Conservation (phyloP, 768 basidiomycete genomes). For the Phaeotremella fagi region DNA sequence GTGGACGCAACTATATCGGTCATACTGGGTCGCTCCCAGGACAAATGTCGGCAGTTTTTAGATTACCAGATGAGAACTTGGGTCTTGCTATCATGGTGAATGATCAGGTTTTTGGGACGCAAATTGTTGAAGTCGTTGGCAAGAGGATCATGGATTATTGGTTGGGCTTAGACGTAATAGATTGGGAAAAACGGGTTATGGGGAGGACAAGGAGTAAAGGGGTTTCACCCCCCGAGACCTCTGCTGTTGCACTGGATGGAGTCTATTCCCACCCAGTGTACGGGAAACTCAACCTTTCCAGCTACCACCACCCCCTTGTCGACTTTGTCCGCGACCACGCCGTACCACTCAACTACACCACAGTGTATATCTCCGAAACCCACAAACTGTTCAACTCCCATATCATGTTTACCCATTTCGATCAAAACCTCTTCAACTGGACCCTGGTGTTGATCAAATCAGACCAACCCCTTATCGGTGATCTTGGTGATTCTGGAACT, state of each 20-base stretch:
- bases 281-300: constrained; percentile 5
- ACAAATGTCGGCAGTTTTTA: constrained; percentile 18
- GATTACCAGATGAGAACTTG: constrained; percentile 28
- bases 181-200: constrained; percentile 18
- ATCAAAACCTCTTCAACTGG: constrained; percentile 27
- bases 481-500: constrained; percentile 1
- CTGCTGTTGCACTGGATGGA: too few relatives aligned
- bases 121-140: background rate
- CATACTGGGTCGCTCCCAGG: constrained; percentile 39
- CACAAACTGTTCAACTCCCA: constrained; percentile 9
- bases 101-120: constrained; percentile 5
- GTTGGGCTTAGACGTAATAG: constrained; percentile 9
- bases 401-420: constrained; percentile 23
- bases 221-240: too few relatives aligned
- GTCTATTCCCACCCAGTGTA: constrained; percentile 9
- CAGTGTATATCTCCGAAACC: constrained; percentile 13
- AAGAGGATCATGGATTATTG: constrained; percentile 18
- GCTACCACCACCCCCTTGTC: background rate
- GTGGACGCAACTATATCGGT: constrained; percentile 21
- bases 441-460: constrained; percentile 8
- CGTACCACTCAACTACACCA: constrained; percentile 1
- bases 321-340: background rate
- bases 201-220: too few relatives aligned
- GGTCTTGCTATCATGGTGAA: constrained; percentile 35
- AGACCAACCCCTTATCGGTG: background rate